These are phyloP conservation scores for Phlegmacium glaucopus DNA, from an alignment of 768 basidiomycete species.

Conservation along the genomic window DNA sequence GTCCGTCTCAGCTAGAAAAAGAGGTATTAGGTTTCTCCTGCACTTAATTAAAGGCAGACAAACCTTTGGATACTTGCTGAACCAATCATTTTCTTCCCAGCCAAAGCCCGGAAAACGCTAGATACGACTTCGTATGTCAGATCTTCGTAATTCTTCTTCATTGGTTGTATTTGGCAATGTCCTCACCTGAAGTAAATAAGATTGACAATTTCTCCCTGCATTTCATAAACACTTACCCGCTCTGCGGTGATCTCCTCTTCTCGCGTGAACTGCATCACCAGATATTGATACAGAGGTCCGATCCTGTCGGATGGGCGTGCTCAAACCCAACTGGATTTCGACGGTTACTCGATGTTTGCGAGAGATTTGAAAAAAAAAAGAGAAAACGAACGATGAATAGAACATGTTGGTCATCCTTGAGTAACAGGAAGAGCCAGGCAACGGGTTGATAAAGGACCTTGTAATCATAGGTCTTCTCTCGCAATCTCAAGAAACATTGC, in stretches of 20 bases:
- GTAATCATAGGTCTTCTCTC: conserved; percentile 99
- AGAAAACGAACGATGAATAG: conserved; percentile 79
- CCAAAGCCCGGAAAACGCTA: conserved; percentile 85
- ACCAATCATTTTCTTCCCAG: conserved; percentile 88
- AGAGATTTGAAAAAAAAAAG: background rate
- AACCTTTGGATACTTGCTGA: conserved; percentile 85
- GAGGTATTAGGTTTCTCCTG: background rate
- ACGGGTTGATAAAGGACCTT: conserved; percentile 91
- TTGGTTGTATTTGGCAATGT: conserved; percentile 73
- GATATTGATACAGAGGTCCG: conserved; percentile 96
- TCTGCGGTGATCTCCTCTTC: conserved; percentile 98
- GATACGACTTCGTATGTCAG: conserved; percentile 96
- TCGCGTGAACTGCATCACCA: conserved; percentile 97
- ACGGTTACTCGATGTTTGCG: conserved; percentile 1
- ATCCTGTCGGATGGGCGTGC: conserved; percentile 93
- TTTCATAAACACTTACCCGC: conserved; percentile 58
- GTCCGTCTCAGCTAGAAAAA: conserved; percentile 69
- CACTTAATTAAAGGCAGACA: conserved; percentile 7
- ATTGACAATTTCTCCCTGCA: conserved; percentile 2
- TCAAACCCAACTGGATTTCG: conserved; percentile 70
- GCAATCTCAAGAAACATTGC: conserved; percentile 90
- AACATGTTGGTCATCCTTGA: conserved; percentile 95
- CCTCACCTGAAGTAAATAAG: conserved; percentile 49
- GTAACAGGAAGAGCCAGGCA: conserved; percentile 85
- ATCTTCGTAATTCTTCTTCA: conserved; percentile 90